Conservation (phyloP, 345 rosid genomes). For the Syzygium grande region DNA sequence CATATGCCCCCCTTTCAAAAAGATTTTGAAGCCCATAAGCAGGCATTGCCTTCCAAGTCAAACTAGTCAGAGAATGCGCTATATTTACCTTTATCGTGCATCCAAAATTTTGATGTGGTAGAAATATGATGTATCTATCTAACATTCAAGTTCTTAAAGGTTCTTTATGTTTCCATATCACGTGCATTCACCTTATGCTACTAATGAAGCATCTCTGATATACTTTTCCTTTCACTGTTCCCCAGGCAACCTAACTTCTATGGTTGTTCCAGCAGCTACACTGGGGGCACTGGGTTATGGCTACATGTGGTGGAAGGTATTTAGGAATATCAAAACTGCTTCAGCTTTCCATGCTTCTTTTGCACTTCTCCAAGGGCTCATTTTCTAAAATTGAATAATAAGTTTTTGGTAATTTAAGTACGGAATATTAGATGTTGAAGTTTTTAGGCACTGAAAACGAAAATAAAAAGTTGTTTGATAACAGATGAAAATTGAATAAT, state of each 20-base stretch:
- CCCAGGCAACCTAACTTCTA: conserved; percentile 49
- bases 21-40: background rate
- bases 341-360: background rate
- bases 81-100: background rate
- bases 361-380: background rate
- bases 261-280: conserved; percentile 70
- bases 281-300: conserved; percentile 93
- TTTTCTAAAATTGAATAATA: background rate
- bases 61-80: background rate
- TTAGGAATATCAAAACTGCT: background rate
- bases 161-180: background rate
- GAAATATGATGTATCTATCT: background rate
- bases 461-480: background rate
- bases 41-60: background rate
- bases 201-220: background rate
- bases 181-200: background rate
- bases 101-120: background rate
- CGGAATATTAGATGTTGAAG: background rate
- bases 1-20: no score
- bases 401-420: no score
- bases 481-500: background rate
- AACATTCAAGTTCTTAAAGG: background rate
- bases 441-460: background rate
- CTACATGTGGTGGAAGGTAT: conserved; percentile 99
- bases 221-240: background rate